These are phyloP conservation scores for Aspergillus carlsbadensis DNA, from an alignment of 495 filamentous ascomycete genomes.

Conservation along the genomic window DNA sequence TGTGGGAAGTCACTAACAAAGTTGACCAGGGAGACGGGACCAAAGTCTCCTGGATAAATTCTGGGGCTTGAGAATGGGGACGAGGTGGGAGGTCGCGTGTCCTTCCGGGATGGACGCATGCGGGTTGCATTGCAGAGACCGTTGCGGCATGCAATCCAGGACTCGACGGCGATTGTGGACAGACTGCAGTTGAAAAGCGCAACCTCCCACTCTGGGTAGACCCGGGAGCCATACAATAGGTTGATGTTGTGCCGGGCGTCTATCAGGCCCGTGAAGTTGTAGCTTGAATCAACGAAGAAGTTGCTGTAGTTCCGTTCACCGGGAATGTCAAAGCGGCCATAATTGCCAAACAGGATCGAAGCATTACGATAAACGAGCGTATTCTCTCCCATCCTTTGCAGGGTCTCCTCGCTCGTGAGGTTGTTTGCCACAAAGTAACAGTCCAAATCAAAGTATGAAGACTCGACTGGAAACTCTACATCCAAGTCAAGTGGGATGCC, in stretches of 20 bases:
- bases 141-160: background rate
- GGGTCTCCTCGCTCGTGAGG: background rate
- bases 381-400: background rate
- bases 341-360: too few relatives aligned
- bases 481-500: background rate
- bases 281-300: background rate
- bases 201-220: too few relatives aligned
- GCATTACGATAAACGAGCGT: background rate
- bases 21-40: too few relatives aligned
- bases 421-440: background rate
- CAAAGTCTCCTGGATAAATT: too few relatives aligned
- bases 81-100: too few relatives aligned
- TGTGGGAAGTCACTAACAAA: too few relatives aligned
- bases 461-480: background rate
- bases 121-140: background rate
- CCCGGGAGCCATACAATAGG: background rate
- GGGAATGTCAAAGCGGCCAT: too few relatives aligned
- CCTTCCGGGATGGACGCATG: background rate
- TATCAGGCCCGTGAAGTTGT: background rate
- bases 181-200: constrained; percentile 1
- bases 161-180: background rate
- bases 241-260: background rate
- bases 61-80: too few relatives aligned
- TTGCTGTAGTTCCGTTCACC: too few relatives aligned
- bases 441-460: background rate